A percentile compares a stretch with the other conserved stretches of the same genome.
phyloP scores from a whole-genome alignment of 2,329 filamentous ascomycete genomes.

The Trichoderma endophyticum region DNA sequence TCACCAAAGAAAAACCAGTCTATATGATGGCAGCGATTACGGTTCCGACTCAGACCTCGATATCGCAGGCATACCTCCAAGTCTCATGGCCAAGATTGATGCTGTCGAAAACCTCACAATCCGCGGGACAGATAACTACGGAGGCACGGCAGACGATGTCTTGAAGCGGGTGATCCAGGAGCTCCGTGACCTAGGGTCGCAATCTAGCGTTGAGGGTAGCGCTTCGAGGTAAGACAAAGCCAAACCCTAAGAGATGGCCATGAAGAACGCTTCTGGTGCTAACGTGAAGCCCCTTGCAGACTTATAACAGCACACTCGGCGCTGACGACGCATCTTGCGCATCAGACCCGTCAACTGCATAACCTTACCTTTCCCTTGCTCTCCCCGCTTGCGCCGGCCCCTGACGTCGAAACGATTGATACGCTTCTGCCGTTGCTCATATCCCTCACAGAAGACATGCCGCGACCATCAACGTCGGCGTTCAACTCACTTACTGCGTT shows the following conservation, averaged over 20 bases:
- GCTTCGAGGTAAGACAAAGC: slow-evolving; percentile 59
- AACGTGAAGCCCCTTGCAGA: slow-evolving; percentile 38
- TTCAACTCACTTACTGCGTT: slow-evolving; percentile 66
- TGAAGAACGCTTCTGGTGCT: not conserved
- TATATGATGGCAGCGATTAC: slow-evolving; percentile 72
- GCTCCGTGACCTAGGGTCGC: slow-evolving; percentile 69
- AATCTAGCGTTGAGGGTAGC: slow-evolving; percentile 68
- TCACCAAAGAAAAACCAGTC: slow-evolving; percentile 53
- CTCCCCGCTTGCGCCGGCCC: slow-evolving; percentile 63
- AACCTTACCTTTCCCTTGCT: slow-evolving; percentile 68
- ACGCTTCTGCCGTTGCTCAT: slow-evolving; percentile 66
- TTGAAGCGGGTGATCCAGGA: slow-evolving; percentile 66
- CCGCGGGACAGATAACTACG: slow-evolving; percentile 63
- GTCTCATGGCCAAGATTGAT: slow-evolving; percentile 66
- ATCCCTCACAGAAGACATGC: slow-evolving; percentile 63
- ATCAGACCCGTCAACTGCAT: slow-evolving; percentile 73
- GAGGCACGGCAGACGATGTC: slow-evolving; percentile 62
- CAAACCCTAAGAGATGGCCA: not conserved
- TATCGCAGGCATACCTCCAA: slow-evolving; percentile 62
- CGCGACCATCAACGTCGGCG: slow-evolving; percentile 59
- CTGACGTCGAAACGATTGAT: slow-evolving; percentile 63
- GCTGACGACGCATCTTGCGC: slow-evolving; percentile 68
- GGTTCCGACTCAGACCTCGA: slow-evolving; percentile 70
- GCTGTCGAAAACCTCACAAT: slow-evolving; percentile 68
- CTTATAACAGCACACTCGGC: slow-evolving; percentile 73